phyloP scores from a whole-genome alignment of 2,329 filamentous ascomycete genomes.

The Colletotrichum lentis region DNA sequence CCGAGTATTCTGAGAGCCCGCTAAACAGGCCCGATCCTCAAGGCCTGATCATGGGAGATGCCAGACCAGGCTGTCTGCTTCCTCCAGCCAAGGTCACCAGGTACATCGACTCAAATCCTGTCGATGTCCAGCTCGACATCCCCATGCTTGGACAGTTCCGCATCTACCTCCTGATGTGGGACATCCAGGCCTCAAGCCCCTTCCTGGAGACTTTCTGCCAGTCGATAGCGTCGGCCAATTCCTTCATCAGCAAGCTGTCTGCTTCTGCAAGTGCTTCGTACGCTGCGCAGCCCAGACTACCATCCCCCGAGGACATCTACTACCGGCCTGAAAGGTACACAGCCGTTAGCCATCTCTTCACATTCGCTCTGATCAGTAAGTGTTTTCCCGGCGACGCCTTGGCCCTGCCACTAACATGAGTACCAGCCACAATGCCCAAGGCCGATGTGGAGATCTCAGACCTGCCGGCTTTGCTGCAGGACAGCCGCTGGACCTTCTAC shows the following conservation, averaged over 20 bases:
- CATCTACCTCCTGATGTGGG: slow-evolving; percentile 74
- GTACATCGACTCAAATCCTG: slow-evolving; percentile 79
- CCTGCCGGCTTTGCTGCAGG: slow-evolving; percentile 67
- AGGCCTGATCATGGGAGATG: slow-evolving; percentile 56
- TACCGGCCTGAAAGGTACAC: slow-evolving; percentile 74
- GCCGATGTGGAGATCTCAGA: slow-evolving; percentile 70
- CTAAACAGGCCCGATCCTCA: slow-evolving; percentile 57
- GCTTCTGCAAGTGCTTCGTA: slow-evolving; percentile 69
- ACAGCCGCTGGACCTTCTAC: slow-evolving; percentile 77
- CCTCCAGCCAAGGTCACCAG: slow-evolving; percentile 76
- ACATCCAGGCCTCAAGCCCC: slow-evolving; percentile 62
- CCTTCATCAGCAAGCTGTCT: slow-evolving; percentile 67
- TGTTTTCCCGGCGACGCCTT: slow-evolving; percentile 33
- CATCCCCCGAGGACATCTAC: slow-evolving; percentile 71
- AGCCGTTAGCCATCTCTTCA: slow-evolving; percentile 72
- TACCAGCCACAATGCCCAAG: slow-evolving; percentile 66
- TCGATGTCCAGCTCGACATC: slow-evolving; percentile 80
- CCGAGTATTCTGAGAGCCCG: slow-evolving; percentile 63
- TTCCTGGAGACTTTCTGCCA: slow-evolving; percentile 70
- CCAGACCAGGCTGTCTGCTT: slow-evolving; percentile 63
- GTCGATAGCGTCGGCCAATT: slow-evolving; percentile 59
- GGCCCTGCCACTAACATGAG: slow-evolving; percentile 18
- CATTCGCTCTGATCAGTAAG: slow-evolving; percentile 73
- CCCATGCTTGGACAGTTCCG: slow-evolving; percentile 81
- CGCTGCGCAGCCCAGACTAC: slow-evolving; percentile 62